Evolutionary conservation across 139 green algal species (phyloP).

Genomic region (Desmodesmus armatus): DNA sequence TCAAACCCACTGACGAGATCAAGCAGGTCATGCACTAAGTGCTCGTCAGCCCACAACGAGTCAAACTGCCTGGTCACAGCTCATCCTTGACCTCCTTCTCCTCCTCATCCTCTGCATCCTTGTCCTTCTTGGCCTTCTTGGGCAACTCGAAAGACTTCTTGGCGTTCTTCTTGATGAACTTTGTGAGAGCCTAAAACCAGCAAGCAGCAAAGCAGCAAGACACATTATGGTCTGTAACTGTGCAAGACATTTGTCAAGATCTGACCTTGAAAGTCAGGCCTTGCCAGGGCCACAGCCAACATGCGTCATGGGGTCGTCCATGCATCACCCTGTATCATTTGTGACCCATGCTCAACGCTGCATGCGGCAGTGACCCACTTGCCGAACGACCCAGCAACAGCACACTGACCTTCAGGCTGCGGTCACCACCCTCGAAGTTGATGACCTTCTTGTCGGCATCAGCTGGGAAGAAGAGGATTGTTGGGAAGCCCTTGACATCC

Average conservation of each 20-base stretch:
- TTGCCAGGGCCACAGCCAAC: background rate
- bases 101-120: constrained; percentile 7
- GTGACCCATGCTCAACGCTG: background rate
- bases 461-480: constrained; percentile 77
- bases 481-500: constrained; percentile 78
- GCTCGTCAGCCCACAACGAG: background rate
- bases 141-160: constrained; percentile 67
- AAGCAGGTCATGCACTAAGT: no score
- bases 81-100: constrained; percentile 51
- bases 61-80: constrained; percentile 23
- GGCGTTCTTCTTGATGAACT: constrained; percentile 82
- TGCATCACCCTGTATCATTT: background rate
- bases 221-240: background rate
- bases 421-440: constrained; percentile 56
- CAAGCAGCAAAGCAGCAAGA: background rate
- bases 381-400: background rate
- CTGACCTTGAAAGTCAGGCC: background rate
- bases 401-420: constrained; percentile 61
- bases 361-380: background rate
- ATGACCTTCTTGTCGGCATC: constrained; percentile 51
- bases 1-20: no score
- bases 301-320: no score
- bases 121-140: constrained; percentile 55
- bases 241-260: background rate
- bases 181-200: constrained; percentile 63